phyloP scores from a whole-genome alignment of 768 basidiomycete species.

The Auricularia sp. region DNA sequence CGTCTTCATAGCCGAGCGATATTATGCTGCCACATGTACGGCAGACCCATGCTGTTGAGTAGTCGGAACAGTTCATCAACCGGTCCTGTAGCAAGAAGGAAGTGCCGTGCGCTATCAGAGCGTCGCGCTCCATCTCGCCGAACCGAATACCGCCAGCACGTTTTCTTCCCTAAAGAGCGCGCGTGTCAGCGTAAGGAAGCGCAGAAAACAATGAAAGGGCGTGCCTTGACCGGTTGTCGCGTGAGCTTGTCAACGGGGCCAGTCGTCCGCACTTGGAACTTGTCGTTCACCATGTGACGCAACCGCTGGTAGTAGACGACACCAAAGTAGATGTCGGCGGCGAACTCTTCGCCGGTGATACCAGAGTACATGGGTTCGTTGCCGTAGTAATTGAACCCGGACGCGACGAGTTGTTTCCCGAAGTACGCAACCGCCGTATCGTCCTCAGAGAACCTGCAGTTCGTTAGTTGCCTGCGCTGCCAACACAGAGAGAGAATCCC shows the following conservation, averaged over 20 bases:
- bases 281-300: constrained; percentile 99
- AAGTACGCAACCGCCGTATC: constrained; percentile 98
- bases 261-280: constrained; percentile 98
- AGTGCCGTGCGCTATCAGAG: constrained; percentile 95
- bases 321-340: constrained; percentile 96
- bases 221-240: constrained; percentile 91
- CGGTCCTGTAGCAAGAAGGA: constrained; percentile 97
- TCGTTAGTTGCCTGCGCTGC: constrained; percentile 7
- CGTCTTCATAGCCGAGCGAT: constrained; percentile 91
- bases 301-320: constrained; percentile 98
- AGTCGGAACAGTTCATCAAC: constrained; percentile 99
- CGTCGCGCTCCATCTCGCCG: constrained; percentile 99
- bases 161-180: constrained; percentile 71
- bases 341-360: constrained; percentile 96
- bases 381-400: constrained; percentile 98
- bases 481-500: constrained; percentile 6
- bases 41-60: constrained; percentile 99
- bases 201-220: constrained; percentile 15
- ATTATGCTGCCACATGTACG: constrained; percentile 92
- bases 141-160: constrained; percentile 98
- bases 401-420: constrained; percentile 82
- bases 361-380: constrained; percentile 99
- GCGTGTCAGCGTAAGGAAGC: constrained; percentile 2
- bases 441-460: constrained; percentile 77
- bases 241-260: constrained; percentile 95